Conservation (phyloP, 345 rosid genomes). For the Iberis pinnata region DNA sequence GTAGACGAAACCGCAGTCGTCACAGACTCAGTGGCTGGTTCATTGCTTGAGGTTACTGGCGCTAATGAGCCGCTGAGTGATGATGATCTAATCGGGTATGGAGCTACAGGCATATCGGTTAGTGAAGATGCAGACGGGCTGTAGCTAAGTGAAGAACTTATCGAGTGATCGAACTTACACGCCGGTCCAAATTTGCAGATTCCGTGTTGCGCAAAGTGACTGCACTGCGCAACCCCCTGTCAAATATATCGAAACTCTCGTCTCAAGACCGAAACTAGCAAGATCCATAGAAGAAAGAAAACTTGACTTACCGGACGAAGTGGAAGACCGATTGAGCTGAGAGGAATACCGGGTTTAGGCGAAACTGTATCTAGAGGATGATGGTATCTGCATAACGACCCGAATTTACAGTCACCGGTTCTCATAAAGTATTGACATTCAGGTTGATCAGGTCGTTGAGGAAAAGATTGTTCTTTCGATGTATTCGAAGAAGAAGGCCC, state of each 20-base stretch:
- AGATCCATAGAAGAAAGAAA: background rate
- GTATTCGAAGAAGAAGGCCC: constrained; percentile 43
- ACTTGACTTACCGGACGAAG: constrained; percentile 71
- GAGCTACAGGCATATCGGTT: constrained; percentile 83
- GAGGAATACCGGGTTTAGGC: constrained; percentile 43
- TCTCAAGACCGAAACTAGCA: background rate
- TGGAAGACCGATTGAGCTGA: constrained; percentile 82
- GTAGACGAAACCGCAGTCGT: constrained; percentile 29
- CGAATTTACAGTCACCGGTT: constrained; percentile 88
- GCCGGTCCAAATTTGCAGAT: constrained; percentile 69
- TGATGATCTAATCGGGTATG: constrained; percentile 73
- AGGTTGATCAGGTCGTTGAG: constrained; percentile 80
- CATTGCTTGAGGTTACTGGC: constrained; percentile 55
- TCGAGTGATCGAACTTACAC: constrained; percentile 84
- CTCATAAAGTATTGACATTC: constrained; percentile 83
- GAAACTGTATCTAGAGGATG: constrained; percentile 63
- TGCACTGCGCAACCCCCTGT: constrained; percentile 70
- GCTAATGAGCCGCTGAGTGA: constrained; percentile 30
- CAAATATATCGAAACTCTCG: background rate
- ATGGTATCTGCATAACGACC: constrained; percentile 85
- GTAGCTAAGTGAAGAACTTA: constrained; percentile 55
- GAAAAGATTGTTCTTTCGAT: constrained; percentile 62
- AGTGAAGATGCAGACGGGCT: constrained; percentile 90
- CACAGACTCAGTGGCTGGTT: constrained; percentile 40
- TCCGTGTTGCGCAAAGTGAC: constrained; percentile 56